Evolutionary conservation across 306 rosid species (phyloP), one percentile per base, ranked within the genome.

Genomic region (Medicago arabica): DNA sequence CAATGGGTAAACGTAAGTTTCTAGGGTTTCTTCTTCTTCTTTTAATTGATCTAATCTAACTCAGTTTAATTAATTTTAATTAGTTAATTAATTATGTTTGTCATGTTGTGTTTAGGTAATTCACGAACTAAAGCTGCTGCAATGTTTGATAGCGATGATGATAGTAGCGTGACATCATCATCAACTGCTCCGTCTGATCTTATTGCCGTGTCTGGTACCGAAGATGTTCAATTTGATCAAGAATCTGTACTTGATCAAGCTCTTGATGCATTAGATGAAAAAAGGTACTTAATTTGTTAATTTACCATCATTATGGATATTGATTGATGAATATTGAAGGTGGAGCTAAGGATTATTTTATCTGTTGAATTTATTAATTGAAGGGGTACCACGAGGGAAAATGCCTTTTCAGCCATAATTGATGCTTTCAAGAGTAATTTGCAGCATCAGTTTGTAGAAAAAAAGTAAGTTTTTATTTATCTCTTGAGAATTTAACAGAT

Each of bases 1-100:
- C 72, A 47, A 95, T 95, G 98, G 98, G 98, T 81, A 95, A 88
- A 62, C 96, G 97, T 95, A 80, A 95, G 92, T 82, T 50, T 17
- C 7, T 15, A 76, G 85, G 75, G 69, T 64, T 71, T 34, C 38
- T 34, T 80, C 46, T 23, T 41, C 2, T 75, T 66, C 62, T 28
- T 28, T 1, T 28, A 28, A 28, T 28, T 28, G 31, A 28, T 28
- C 31, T 28, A 28, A 69, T 61, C 54, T 7, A 39, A 11, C 31
- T 74, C 38, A 10, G 43, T 54, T 34, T 31, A 19, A 16, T 28
- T 71, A 0, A 8, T 19, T 51, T 50, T 62, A 6, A 16, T 23
- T n/a, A 6, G 11, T 70, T 39, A 11, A 39, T 59, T 54, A 9
- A 66, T 71, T 21, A 5, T 19, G 25, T 75, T 17, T 38, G 13